A percentile compares a stretch with the other conserved stretches of the same genome.
phyloP scores from a whole-genome alignment of 2,329 filamentous ascomycete genomes.

The Aspergillus sp. region DNA sequence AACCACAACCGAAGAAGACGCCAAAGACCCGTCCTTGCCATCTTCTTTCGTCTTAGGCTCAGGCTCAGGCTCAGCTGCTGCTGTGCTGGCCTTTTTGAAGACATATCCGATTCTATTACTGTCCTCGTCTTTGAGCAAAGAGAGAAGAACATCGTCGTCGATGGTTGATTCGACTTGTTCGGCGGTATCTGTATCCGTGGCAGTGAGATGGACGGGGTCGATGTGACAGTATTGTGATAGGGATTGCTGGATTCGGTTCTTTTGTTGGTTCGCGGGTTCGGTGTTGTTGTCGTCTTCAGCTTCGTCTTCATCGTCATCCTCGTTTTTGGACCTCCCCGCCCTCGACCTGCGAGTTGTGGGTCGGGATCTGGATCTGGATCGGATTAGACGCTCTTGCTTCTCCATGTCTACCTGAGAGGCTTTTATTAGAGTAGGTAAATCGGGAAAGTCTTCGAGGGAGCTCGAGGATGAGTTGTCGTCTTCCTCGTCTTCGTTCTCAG shows the following conservation, averaged over 20 bases:
- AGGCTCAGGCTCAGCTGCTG: constrained; percentile 13
- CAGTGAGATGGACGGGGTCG: constrained; percentile 36
- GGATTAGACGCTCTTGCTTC: constrained; percentile 29
- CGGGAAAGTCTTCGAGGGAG: constrained; percentile 29
- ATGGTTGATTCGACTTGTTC: constrained; percentile 28
- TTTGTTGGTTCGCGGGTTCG: constrained; percentile 22
- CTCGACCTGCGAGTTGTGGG: background rate
- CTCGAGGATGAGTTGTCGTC: constrained; percentile 6
- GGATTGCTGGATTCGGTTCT: constrained; percentile 45
- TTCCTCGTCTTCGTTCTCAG: constrained; percentile 9
- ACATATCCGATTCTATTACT: constrained; percentile 40
- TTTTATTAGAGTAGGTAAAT: constrained; percentile 39
- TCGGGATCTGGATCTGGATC: background rate
- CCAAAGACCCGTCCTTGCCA: constrained; percentile 2
- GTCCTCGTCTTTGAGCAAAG: constrained; percentile 41
- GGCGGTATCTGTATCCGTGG: constrained; percentile 11
- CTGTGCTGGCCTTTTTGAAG: constrained; percentile 40
- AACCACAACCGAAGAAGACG: background rate
- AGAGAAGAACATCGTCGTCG: constrained; percentile 38
- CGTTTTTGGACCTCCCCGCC: background rate
- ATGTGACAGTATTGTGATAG: constrained; percentile 49
- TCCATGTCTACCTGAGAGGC: constrained; percentile 44
- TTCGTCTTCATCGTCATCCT: too few species aligned
- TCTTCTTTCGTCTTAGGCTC: too few species aligned
- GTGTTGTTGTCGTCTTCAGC: background rate